These are phyloP conservation scores for Torulaspora pretoriensis DNA, from an alignment of 1,139 yeast species.

Conservation along the genomic window DNA sequence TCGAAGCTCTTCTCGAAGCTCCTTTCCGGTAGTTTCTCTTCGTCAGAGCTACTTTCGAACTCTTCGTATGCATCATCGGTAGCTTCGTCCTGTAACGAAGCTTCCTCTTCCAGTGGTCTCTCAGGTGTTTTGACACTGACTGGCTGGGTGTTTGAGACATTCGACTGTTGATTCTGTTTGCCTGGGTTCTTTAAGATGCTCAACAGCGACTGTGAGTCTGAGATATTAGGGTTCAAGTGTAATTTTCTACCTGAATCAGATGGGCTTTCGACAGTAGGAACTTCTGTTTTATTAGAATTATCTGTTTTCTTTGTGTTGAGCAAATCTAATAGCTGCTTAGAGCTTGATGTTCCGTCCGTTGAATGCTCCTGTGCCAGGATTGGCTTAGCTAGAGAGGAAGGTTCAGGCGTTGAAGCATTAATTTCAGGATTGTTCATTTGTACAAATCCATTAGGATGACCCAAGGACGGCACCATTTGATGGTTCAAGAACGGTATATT, in stretches of 20 bases:
- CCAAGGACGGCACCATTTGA: conserved; percentile 31
- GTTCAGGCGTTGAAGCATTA: conserved; percentile 15
- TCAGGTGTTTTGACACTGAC: background rate
- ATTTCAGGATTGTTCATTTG: conserved; percentile 9
- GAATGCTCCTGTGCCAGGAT: conserved; percentile 16
- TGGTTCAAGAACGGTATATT: conserved; percentile 34
- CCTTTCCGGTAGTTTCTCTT: background rate
- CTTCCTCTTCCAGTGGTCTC: conserved; percentile 6
- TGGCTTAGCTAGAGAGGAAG: conserved; percentile 17
- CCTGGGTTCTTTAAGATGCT: conserved; percentile 16
- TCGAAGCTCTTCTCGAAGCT: conserved; percentile 13
- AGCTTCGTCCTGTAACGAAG: conserved; percentile 15
- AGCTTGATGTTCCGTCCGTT: conserved; percentile 8
- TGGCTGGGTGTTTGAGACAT: background rate
- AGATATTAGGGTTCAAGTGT: background rate
- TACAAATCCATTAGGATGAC: conserved; percentile 17
- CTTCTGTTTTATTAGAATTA: background rate
- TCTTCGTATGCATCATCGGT: conserved; percentile 23
- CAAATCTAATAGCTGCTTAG: conserved; percentile 37
- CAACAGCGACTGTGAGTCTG: conserved; percentile 14
- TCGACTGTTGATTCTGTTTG: background rate
- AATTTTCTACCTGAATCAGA: background rate
- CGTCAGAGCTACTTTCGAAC: conserved; percentile 25
- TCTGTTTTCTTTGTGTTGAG: conserved; percentile 29
- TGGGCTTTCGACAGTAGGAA: background rate